phyloP scores from a whole-genome alignment of 1,284 basidiomycete genomes.

The Mycosarcoma mackinlayi region DNA sequence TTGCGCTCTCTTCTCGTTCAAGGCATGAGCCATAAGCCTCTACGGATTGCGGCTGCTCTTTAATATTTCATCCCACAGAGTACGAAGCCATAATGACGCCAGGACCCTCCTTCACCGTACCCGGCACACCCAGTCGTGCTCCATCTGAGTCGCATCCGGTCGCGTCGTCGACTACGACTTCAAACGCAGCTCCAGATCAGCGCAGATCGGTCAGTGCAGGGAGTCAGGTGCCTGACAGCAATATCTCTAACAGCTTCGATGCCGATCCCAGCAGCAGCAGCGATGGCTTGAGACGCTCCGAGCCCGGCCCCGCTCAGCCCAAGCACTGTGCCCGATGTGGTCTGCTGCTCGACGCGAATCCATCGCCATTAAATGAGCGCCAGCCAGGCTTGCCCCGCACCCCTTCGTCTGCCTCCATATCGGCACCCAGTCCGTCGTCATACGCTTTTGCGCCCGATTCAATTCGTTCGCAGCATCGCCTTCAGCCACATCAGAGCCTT shows the following conservation, averaged over 20 bases:
- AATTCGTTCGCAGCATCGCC: conserved; percentile 36
- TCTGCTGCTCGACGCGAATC: conserved; percentile 33
- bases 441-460: conserved; percentile 48
- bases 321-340: conserved; percentile 45
- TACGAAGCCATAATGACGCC: conserved; percentile 31
- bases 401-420: conserved; percentile 27
- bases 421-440: conserved; percentile 47
- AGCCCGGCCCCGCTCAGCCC: conserved; percentile 21
- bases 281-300: conserved; percentile 11
- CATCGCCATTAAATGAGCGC: conserved; percentile 16
- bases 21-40: conserved; percentile 3
- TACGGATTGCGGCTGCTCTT: neutral
- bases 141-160: neutral
- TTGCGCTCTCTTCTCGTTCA: too few species aligned
- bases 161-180: neutral
- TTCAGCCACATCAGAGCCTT: conserved; percentile 39
- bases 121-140: conserved; percentile 13
- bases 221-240: neutral
- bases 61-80: neutral
- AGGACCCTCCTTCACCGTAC: conserved; percentile 45
- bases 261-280: conserved; percentile 2
- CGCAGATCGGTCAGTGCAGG: neutral
- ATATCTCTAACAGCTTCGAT: neutral
- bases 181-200: conserved; percentile 2
- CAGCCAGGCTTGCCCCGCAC: conserved; percentile 19